Conservation (phyloP, 352 stramenopile species). For the Globisporangium carolinianum region DNA sequence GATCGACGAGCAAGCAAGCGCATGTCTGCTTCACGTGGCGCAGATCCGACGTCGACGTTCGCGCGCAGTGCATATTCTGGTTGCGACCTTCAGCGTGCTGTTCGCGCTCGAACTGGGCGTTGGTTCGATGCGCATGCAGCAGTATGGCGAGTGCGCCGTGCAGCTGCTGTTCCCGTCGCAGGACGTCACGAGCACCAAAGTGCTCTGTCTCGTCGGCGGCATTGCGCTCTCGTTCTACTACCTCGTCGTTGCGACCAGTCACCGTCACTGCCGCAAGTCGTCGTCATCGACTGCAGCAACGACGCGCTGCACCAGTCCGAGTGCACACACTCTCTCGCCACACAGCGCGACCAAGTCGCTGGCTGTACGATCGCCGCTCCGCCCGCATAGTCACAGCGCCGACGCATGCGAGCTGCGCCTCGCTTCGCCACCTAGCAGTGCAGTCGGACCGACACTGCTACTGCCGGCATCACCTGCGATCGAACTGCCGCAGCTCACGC, state of each 20-base stretch:
- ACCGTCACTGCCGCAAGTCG: background rate
- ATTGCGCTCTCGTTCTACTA: conserved; percentile 38
- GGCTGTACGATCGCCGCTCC: background rate
- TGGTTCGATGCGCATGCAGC: background rate
- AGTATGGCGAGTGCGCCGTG: conserved; percentile 21
- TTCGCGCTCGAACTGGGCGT: conserved; percentile 1
- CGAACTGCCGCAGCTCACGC: conserved; percentile 25
- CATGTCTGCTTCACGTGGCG: conserved; percentile 3
- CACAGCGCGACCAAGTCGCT: background rate
- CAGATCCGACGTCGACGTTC: conserved; percentile 6
- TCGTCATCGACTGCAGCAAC: no score
- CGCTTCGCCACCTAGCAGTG: background rate
- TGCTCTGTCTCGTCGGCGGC: conserved; percentile 26
- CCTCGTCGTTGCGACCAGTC: conserved; percentile 8
- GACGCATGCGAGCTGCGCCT: background rate
- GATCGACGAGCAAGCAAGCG: background rate
- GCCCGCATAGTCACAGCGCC: background rate
- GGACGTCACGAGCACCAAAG: conserved; percentile 35
- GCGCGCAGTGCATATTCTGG: conserved; percentile 10
- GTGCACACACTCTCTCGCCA: background rate
- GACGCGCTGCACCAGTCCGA: background rate
- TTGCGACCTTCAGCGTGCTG: conserved; percentile 2
- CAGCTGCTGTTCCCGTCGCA: conserved; percentile 39
- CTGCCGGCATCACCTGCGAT: background rate
- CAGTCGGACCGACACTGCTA: background rate